A percentile compares a stretch with the other conserved stretches of the same genome.
Conservation (phyloP, 441 rosid species). For the Syzygium malaccense region DNA sequence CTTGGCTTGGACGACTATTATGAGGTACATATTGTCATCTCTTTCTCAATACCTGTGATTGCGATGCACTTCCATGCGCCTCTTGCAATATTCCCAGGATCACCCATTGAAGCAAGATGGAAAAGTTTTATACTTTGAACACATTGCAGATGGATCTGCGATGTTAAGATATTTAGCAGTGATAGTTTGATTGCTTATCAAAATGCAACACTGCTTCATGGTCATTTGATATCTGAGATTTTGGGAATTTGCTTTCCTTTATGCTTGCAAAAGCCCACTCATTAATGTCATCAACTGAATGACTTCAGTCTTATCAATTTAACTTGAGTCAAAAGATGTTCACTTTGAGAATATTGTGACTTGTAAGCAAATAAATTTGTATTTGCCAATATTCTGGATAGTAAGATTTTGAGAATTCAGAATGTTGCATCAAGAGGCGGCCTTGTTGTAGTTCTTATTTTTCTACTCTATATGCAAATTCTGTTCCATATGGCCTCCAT, state of each 20-base stretch:
- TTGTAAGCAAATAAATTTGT: neutral
- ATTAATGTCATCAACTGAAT: neutral
- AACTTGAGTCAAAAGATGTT: neutral
- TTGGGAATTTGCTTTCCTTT: neutral
- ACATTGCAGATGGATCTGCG: neutral
- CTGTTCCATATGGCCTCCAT: neutral
- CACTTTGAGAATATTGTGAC: neutral
- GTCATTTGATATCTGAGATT: neutral
- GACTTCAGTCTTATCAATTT: neutral
- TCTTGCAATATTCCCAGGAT: neutral
- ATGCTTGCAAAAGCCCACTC: neutral
- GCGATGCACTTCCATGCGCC: neutral
- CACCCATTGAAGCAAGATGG: neutral
- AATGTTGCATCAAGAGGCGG: neutral
- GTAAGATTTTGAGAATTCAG: neutral
- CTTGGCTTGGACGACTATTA: conserved; percentile 86
- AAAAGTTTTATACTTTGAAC: neutral
- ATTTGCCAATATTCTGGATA: neutral
- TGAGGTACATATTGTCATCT: conserved; percentile 34
- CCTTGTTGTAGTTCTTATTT: neutral
- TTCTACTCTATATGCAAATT: neutral
- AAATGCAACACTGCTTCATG: neutral
- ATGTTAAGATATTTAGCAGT: neutral
- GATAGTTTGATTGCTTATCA: neutral
- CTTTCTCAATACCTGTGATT: neutral